phyloP scores from a whole-genome alignment of 345 rosid genomes.

The Sisymbrium irio region DNA sequence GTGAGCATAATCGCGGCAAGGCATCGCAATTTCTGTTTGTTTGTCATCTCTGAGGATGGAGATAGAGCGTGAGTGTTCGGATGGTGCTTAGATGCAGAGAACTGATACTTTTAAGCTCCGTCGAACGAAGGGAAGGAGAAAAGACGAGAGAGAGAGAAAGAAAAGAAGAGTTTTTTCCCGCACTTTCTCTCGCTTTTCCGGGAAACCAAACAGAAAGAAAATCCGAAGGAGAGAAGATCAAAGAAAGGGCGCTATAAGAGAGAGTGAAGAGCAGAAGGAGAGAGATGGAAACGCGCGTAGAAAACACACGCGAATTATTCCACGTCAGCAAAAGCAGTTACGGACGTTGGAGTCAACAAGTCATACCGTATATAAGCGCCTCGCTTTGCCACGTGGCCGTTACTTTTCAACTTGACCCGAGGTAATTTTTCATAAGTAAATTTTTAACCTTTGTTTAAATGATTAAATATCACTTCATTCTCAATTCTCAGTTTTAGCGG shows the following conservation, averaged over 20 bases:
- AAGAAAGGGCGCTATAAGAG: neutral
- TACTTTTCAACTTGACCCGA: neutral
- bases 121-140: conserved; percentile 5
- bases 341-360: conserved; percentile 30
- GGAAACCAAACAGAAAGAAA: conserved; percentile 27
- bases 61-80: neutral
- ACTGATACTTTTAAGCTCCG: conserved; percentile 3
- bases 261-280: neutral
- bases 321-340: conserved; percentile 51
- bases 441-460: neutral
- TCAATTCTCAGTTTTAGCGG: no score
- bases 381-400: conserved; percentile 14
- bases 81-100: neutral
- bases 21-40: conserved; percentile 13
- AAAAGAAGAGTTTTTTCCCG: conserved; percentile 8
- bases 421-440: neutral
- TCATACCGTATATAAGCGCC: neutral
- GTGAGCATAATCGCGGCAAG: conserved; percentile 34
- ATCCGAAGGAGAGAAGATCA: conserved; percentile 8
- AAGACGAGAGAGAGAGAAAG: neutral
- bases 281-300: neutral
- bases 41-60: conserved; percentile 36
- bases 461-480: no score
- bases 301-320: neutral
- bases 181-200: conserved; percentile 33